Evolutionary conservation across 345 rosid species (phyloP).

Genomic region (Rhizophora mangle): DNA sequence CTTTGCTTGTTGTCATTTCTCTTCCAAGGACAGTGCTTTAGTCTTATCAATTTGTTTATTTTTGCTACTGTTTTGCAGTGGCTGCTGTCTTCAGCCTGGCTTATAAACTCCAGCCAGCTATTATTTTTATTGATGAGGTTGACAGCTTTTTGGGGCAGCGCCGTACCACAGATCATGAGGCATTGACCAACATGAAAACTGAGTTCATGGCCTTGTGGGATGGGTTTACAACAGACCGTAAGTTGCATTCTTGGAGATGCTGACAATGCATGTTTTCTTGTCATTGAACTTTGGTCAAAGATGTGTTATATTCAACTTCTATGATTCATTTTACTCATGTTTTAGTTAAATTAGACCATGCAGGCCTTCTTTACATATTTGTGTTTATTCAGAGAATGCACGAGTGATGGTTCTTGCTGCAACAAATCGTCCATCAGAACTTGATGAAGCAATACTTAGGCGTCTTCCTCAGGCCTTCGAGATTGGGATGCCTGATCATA

Average conservation of each 20-base stretch:
- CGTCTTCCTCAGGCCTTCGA: constrained; percentile 98
- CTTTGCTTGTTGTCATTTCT: neutral
- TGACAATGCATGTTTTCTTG: neutral
- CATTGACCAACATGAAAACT: constrained; percentile 90
- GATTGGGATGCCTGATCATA: constrained; percentile 80
- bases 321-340: neutral
- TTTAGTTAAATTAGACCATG: neutral
- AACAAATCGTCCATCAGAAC: constrained; percentile 96
- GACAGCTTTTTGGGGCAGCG: constrained; percentile 97
- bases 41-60: constrained; percentile 1
- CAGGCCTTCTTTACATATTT: constrained; percentile 12
- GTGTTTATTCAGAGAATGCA: constrained; percentile 57
- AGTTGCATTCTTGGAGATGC: constrained; percentile 29
- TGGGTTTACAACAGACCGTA: constrained; percentile 97
- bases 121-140: constrained; percentile 91
- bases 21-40: too few species aligned
- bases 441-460: constrained; percentile 92
- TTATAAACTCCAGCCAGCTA: constrained; percentile 89
- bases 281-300: too few species aligned
- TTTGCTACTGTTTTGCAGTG: constrained; percentile 49
- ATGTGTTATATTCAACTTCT: neutral
- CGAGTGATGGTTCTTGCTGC: constrained; percentile 98
- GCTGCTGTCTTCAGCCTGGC: constrained; percentile 97
- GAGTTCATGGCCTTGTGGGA: constrained; percentile 99
- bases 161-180: constrained; percentile 80